These are phyloP conservation scores for Russula sp. DNA, from an alignment of 768 basidiomycete species.

Conservation along the genomic window DNA sequence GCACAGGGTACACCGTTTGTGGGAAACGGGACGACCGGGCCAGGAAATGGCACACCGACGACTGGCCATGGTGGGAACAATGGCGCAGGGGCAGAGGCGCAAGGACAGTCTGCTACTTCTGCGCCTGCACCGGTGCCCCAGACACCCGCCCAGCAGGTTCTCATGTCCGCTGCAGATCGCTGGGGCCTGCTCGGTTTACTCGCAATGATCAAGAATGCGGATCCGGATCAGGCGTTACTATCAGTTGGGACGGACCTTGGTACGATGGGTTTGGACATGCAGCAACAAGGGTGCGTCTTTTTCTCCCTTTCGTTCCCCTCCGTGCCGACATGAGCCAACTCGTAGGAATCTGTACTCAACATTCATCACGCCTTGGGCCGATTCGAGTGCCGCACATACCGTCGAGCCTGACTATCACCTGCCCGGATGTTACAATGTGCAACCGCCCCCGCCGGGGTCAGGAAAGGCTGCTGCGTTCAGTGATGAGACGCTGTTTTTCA, in stretches of 20 bases:
- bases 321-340: not conserved
- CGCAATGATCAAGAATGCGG: conserved; percentile 76
- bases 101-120: conserved; percentile 11
- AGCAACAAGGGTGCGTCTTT: conserved; percentile 61
- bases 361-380: conserved; percentile 93
- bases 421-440: conserved; percentile 85
- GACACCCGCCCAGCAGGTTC: conserved; percentile 24
- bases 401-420: conserved; percentile 88
- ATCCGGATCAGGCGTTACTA: conserved; percentile 70
- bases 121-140: conserved; percentile 31
- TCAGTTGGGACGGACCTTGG: conserved; percentile 84
- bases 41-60: conserved; percentile 8
- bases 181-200: conserved; percentile 53
- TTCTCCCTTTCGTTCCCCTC: no score
- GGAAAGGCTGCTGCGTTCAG: conserved; percentile 74
- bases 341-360: conserved; percentile 73
- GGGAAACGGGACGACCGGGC: conserved; percentile 21
- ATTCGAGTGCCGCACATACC: conserved; percentile 69
- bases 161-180: conserved; percentile 23
- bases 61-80: conserved; percentile 21
- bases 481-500: conserved; percentile 93
- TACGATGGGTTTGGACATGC: conserved; percentile 84
- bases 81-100: conserved; percentile 15
- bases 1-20: conserved; percentile 12
- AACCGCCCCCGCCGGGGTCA: conserved; percentile 74